Base-by-base conservation (phyloP, 2,329 filamentous ascomycete genomes). In the Beauveria sp. region DNA sequence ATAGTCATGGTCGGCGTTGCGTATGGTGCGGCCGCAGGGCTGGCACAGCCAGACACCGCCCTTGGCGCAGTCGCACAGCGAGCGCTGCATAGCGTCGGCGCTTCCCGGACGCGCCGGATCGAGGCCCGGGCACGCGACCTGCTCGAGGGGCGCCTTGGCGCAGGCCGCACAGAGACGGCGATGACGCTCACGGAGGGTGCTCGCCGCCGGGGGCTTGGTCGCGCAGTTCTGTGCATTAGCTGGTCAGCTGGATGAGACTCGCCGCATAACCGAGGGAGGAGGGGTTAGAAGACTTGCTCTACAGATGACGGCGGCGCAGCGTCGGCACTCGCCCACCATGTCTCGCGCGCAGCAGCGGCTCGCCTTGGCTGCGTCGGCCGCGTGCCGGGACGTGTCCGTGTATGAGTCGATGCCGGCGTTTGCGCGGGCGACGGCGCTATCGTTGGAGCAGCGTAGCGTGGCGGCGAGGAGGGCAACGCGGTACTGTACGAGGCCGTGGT, bases 301-400 rank as follows among this genome's bases (percentile, higher is more conserved):
- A 73, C 93, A 97, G 60, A 96, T 85, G 28, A 92, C 81, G 30
- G 77, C 85, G 44, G 82, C 83, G 72, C 93, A 97, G 64, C 87
- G 83, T 60, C 91, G 84, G 73, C 93, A 97, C 66, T 89, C 87
- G 47, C 81, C 84, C 5, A 97, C 93, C 84, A 96, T 84, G 72
- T 97, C 93, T 63, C 91, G 82, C 24, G 93, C 93, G 71, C 93
- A 97, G 71, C 93, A 97, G 67, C 82, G 81, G 5, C 89, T 87
- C 30, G 89, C 80, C 73, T 91, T 93, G 57, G 88, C 87, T 64
- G 80, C 77, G 66, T 77, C 79, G 59, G 80, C 67, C 16, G 52
- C 16, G n/a, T 34, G 22, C 75, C 84, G 75, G 48, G 76, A 76
- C 59, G 84, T 79, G 63, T 84, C 78, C 77, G 85, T 82, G 67